These are phyloP conservation scores for Talaromyces proteolyticus DNA, from an alignment of 495 filamentous ascomycete species.

Conservation along the genomic window DNA sequence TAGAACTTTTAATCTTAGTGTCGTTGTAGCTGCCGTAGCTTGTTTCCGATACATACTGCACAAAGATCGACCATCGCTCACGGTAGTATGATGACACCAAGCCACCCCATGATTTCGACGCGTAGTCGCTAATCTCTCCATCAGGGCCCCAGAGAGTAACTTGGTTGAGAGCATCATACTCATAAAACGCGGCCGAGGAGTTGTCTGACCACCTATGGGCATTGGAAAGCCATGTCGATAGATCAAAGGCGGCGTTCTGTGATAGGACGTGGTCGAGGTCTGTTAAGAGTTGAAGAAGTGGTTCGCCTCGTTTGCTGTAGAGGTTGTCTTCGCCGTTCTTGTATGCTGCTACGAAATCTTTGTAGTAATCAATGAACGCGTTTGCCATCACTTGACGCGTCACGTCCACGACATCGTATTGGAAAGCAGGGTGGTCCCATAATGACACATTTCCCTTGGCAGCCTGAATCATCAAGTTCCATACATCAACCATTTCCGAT, in stretches of 20 bases:
- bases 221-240: constrained; percentile 25
- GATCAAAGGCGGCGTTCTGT: constrained; percentile 26
- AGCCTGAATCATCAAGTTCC: constrained; percentile 25
- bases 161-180: constrained; percentile 38
- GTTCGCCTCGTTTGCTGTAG: constrained; percentile 11
- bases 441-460: constrained; percentile 17
- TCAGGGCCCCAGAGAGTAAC: constrained; percentile 38
- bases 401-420: constrained; percentile 35
- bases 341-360: constrained; percentile 21
- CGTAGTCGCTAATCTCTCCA: constrained; percentile 37
- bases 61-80: constrained; percentile 31
- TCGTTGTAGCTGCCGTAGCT: constrained; percentile 15
- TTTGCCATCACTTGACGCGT: constrained; percentile 35
- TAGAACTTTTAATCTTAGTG: constrained; percentile 10
- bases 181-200: constrained; percentile 26
- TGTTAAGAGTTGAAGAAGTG: constrained; percentile 19
- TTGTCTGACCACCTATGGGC: constrained; percentile 19
- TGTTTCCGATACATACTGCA: constrained; percentile 24
- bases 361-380: constrained; percentile 25
- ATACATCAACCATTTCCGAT: constrained; percentile 21
- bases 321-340: constrained; percentile 10
- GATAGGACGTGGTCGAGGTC: constrained; percentile 28
- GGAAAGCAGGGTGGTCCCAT: constrained; percentile 29
- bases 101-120: constrained; percentile 33
- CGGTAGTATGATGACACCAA: constrained; percentile 32